A percentile compares a stretch with the other conserved stretches of the same genome.
These are phyloP conservation scores for Neckera pumila DNA, from an alignment of 225 moss, liverwort and hornwort genomes.

Conservation along the genomic window DNA sequence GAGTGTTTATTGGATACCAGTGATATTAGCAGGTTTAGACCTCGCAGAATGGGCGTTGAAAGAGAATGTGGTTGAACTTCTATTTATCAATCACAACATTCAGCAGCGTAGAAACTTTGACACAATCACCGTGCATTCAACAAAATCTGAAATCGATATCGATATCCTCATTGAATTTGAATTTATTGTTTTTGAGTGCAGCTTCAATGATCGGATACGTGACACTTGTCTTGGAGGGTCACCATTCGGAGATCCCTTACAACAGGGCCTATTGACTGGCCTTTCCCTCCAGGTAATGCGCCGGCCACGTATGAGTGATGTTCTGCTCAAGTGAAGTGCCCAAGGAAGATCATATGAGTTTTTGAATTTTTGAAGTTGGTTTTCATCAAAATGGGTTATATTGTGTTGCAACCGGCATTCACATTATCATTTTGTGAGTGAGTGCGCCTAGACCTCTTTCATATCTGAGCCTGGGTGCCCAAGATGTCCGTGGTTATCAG, in stretches of 20 bases:
- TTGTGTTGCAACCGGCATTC: neutral
- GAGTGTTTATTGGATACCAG: neutral
- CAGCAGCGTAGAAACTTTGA: neutral
- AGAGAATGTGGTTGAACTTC: neutral
- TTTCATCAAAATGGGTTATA: neutral
- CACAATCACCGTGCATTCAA: neutral
- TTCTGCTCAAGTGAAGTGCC: neutral
- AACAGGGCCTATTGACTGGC: constrained; percentile 87
- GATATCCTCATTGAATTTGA: neutral
- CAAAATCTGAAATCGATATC: neutral
- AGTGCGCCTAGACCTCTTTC: neutral
- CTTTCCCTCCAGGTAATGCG: constrained; percentile 62
- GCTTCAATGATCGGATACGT: constrained; percentile 92
- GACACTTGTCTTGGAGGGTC: constrained; percentile 88
- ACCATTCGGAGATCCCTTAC: constrained; percentile 93
- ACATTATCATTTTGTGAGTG: neutral
- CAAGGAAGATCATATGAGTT: neutral
- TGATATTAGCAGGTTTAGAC: neutral
- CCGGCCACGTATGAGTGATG: neutral
- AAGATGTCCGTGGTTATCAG: neutral
- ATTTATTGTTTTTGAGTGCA: constrained; percentile 7
- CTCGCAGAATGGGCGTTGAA: neutral
- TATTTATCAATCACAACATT: neutral
- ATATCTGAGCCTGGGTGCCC: neutral
- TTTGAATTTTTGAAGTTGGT: neutral